Conservation (phyloP, 805 yeast species). For the Yamadazyma scolyti region DNA sequence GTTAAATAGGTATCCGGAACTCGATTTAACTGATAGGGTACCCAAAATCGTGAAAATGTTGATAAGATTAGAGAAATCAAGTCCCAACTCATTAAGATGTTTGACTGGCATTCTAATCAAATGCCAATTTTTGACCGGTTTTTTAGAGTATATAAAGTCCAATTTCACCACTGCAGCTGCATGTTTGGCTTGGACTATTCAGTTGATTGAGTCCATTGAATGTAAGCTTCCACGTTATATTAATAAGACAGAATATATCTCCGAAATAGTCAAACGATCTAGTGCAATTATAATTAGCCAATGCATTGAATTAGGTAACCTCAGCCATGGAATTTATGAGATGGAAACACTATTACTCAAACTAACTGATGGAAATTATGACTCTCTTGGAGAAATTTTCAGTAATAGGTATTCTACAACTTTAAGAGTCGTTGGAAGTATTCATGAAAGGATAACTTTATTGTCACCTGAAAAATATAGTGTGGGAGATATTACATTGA, state of each 20-base stretch:
- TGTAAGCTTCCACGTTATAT: slow-evolving; percentile 4
- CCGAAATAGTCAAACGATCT: slow-evolving; percentile 9
- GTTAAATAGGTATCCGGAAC: slow-evolving; percentile 12
- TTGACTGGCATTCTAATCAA: slow-evolving; percentile 7
- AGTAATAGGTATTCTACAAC: slow-evolving; percentile 23
- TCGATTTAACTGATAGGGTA: slow-evolving; percentile 12
- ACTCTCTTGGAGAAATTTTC: slow-evolving; percentile 12
- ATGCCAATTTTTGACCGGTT: slow-evolving; percentile 16
- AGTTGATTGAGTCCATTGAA: slow-evolving; percentile 10
- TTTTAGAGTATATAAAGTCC: slow-evolving; percentile 11
- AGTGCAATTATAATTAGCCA: slow-evolving; percentile 10
- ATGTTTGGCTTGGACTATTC: slow-evolving; percentile 16
- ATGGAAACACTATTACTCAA: slow-evolving; percentile 8
- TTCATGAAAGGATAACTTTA: slow-evolving; percentile 18
- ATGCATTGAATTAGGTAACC: slow-evolving; percentile 13
- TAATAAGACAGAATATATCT: slow-evolving; percentile 12
- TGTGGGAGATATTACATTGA: slow-evolving; percentile 6
- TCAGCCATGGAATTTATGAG: slow-evolving; percentile 6
- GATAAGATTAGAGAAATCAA: slow-evolving; percentile 1
- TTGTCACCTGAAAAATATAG: slow-evolving; percentile 3
- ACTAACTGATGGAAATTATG: slow-evolving; percentile 7
- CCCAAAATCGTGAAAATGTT: slow-evolving; percentile 8
- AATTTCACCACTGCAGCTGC: slow-evolving; percentile 14
- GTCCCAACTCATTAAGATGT: background rate
- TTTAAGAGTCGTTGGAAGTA: slow-evolving; percentile 17